phyloP scores from a whole-genome alignment of 768 basidiomycete genomes.

The Russula olivacea region DNA sequence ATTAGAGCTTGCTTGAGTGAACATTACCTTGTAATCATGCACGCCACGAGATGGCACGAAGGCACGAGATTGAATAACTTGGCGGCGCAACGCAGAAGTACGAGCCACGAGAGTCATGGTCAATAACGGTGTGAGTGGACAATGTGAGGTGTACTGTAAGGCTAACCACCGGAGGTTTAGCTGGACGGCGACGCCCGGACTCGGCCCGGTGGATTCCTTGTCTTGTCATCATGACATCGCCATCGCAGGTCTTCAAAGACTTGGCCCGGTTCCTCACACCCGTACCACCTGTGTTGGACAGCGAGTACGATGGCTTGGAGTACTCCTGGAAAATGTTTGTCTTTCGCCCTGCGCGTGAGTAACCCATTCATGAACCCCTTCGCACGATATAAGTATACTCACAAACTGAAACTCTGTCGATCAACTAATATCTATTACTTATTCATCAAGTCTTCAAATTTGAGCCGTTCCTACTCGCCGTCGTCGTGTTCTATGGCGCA shows the following conservation, averaged over 20 bases:
- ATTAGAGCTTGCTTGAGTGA: not conserved
- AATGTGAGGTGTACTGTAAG: no score
- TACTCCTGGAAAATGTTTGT: slow-evolving; percentile 68
- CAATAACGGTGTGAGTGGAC: slow-evolving; percentile 5
- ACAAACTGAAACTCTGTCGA: no score
- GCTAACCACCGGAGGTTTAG: no score
- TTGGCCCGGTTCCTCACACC: slow-evolving; percentile 42
- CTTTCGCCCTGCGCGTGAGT: slow-evolving; percentile 74
- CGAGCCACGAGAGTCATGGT: slow-evolving; percentile 25
- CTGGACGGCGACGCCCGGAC: not conserved
- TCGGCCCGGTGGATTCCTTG: not conserved
- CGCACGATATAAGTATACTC: not conserved
- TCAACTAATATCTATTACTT: not conserved
- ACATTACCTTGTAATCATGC: slow-evolving; percentile 21
- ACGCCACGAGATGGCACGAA: slow-evolving; percentile 21
- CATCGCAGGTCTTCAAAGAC: slow-evolving; percentile 3
- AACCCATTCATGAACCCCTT: not conserved
- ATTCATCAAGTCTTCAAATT: slow-evolving; percentile 55
- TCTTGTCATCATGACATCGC: not conserved
- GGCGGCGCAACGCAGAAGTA: slow-evolving; percentile 19
- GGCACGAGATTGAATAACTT: slow-evolving; percentile 19
- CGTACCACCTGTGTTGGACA: slow-evolving; percentile 45
- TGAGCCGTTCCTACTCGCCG: slow-evolving; percentile 54
- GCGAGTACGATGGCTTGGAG: slow-evolving; percentile 70
- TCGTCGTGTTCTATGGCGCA: slow-evolving; percentile 49